Conservation (phyloP, 768 basidiomycete genomes). For the Termitomyces sp. region DNA sequence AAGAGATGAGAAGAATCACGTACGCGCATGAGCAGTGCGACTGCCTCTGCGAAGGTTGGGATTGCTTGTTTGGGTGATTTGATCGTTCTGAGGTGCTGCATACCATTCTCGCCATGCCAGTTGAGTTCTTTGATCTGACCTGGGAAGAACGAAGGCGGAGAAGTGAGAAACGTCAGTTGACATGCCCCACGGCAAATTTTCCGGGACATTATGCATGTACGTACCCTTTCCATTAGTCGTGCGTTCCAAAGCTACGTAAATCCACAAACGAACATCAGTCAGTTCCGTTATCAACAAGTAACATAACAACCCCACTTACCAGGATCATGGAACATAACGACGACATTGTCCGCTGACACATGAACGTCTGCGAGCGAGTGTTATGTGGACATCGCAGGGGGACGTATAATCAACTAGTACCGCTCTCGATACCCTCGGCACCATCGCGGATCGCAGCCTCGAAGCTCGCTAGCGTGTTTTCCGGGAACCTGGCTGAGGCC, state of each 20-base stretch:
- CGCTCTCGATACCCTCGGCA: conserved; percentile 95
- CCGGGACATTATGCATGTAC: neutral
- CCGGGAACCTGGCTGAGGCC: conserved; percentile 85
- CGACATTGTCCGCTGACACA: conserved; percentile 81
- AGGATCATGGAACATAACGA: conserved; percentile 97
- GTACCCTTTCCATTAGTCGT: conserved; percentile 79
- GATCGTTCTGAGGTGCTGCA: conserved; percentile 76
- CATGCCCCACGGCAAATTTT: neutral
- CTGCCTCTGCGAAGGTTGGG: conserved; percentile 85
- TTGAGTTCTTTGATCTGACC: conserved; percentile 65
- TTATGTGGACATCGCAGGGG: conserved; percentile 39
- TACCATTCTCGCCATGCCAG: conserved; percentile 70
- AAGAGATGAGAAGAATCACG: conserved; percentile 1
- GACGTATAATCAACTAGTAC: conserved; percentile 50
- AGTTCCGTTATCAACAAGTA: neutral
- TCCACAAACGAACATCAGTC: too few species aligned
- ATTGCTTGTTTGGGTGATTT: conserved; percentile 84
- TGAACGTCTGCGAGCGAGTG: conserved; percentile 81
- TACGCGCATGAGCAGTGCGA: conserved; percentile 48
- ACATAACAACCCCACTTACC: conserved; percentile 30
- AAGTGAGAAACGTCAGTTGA: neutral
- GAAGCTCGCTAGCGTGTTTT: conserved; percentile 95
- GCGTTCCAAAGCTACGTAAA: conserved; percentile 60
- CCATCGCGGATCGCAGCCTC: conserved; percentile 94
- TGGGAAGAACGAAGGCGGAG: conserved; percentile 31